Percentiles rank a stretch among this genome's conserved stretches.
Conservation (phyloP, 2,329 filamentous ascomycete genomes). For the Sporothrix luriei region DNA sequence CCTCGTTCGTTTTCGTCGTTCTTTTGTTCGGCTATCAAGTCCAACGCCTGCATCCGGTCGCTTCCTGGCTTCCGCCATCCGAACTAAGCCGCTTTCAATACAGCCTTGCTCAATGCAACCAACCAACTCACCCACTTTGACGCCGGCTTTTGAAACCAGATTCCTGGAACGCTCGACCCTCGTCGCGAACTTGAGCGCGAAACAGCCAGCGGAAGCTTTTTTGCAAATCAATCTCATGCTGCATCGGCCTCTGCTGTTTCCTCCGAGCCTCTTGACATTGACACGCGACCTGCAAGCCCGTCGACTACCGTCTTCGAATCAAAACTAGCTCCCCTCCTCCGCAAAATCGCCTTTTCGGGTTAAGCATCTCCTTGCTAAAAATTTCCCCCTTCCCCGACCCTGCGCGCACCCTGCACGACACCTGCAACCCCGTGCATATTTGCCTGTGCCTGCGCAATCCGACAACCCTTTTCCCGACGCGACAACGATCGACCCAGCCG, state of each 20-base stretch:
- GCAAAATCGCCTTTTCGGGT: slow-evolving; percentile 29
- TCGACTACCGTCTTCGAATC: neutral
- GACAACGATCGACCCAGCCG: slow-evolving; percentile 20
- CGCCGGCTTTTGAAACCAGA: slow-evolving; percentile 16
- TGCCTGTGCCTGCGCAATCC: slow-evolving; percentile 18
- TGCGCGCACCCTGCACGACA: neutral
- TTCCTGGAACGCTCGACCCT: slow-evolving; percentile 7
- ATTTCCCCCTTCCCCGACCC: slow-evolving; percentile 19
- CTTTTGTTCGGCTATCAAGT: slow-evolving; percentile 19
- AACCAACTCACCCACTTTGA: slow-evolving; percentile 14
- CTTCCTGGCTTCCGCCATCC: slow-evolving; percentile 25
- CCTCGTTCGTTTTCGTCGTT: neutral
- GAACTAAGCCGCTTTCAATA: slow-evolving; percentile 25
- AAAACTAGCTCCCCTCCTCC: slow-evolving; percentile 23
- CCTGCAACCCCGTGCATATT: slow-evolving; percentile 3
- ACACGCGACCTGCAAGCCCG: slow-evolving; percentile 17
- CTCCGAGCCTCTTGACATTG: neutral
- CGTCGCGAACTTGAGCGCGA: neutral
- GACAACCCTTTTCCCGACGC: slow-evolving; percentile 16
- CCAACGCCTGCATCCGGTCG: slow-evolving; percentile 8
- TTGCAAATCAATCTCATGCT: neutral
- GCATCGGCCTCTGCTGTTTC: neutral
- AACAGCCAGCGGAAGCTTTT: neutral
- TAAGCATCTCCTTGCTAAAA: slow-evolving; percentile 29
- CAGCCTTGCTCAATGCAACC: slow-evolving; percentile 27